Percentiles rank a stretch among this genome's conserved stretches.
phyloP scores from a whole-genome alignment of 192 early-diverging fungal genomes.

The Backusella australiensis region DNA sequence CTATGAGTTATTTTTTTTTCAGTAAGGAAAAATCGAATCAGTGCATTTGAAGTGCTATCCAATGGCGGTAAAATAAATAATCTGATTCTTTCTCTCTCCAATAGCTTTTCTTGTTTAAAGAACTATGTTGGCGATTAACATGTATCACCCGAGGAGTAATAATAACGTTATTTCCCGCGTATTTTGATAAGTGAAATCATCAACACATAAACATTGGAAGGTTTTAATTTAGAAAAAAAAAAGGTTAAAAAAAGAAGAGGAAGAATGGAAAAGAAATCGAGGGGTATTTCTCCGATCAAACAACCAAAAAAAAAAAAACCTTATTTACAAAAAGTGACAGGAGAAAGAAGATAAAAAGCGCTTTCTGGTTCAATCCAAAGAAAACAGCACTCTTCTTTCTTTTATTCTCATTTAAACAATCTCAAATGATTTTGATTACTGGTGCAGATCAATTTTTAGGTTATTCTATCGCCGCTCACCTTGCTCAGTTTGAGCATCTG shows the following conservation, averaged over 20 bases:
- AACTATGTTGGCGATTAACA: neutral
- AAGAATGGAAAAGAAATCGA: neutral
- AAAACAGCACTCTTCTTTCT: neutral
- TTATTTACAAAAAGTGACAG: neutral
- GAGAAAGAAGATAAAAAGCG: neutral
- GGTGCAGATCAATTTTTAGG: conserved; percentile 32
- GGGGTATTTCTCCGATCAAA: conserved; percentile 5
- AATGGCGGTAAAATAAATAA: neutral
- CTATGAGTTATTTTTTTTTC: neutral
- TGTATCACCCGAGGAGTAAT: conserved; percentile 4
- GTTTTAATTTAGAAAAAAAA: neutral
- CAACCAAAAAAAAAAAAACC: neutral
- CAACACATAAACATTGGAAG: neutral
- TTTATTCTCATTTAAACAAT: neutral
- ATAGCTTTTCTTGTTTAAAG: neutral
- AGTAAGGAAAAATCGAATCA: neutral
- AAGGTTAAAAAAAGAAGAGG: neutral
- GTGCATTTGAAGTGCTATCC: neutral
- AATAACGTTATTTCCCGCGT: neutral
- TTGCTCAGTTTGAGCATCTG: conserved; percentile 11
- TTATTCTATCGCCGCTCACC: conserved; percentile 23
- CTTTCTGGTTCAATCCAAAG: neutral
- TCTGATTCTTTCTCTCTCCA: neutral
- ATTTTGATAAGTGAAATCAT: neutral
- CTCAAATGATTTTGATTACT: conserved; percentile 30